phyloP scores from a whole-genome alignment of 495 filamentous ascomycete species.

The Beverwykella pulmonaria region DNA sequence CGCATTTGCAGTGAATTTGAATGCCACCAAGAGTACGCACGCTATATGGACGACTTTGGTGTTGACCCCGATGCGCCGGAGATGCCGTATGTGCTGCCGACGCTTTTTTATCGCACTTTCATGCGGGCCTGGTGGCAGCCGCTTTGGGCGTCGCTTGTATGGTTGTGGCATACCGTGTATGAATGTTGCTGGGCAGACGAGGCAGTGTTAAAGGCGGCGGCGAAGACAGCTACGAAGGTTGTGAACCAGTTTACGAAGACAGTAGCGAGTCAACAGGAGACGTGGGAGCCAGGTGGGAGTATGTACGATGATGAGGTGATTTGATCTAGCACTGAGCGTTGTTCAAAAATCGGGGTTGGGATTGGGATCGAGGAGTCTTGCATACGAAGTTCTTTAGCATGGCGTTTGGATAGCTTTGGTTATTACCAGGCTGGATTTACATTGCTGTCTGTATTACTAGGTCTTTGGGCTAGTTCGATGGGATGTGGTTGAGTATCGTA shows the following conservation, averaged over 20 bases:
- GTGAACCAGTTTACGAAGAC: not conserved
- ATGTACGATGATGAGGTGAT: conserved; percentile 6
- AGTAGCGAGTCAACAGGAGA: not conserved
- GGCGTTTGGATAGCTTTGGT: not conserved
- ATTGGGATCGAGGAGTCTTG: not conserved
- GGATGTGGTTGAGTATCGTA: no score
- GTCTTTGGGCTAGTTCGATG: not conserved
- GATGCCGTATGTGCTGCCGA: conserved; percentile 33
- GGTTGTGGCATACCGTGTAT: conserved; percentile 9
- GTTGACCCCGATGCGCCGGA: conserved; percentile 31
- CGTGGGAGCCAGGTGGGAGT: not conserved
- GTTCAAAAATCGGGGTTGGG: not conserved
- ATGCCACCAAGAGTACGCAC: conserved; percentile 34
- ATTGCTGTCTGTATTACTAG: not conserved
- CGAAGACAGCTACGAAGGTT: conserved; percentile 14
- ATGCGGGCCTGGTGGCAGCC: conserved; percentile 16
- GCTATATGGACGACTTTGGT: conserved; percentile 25
- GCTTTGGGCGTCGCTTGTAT: conserved; percentile 27
- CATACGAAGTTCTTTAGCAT: not conserved
- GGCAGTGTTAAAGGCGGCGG: not conserved
- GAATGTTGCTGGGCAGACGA: conserved; percentile 6
- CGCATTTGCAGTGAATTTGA: conserved; percentile 19
- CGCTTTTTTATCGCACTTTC: conserved; percentile 21
- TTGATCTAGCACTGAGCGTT: not conserved
- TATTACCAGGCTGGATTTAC: not conserved